Evolutionary conservation across 805 yeast genomes (phyloP).

Genomic region (Candida sphagnicola): DNA sequence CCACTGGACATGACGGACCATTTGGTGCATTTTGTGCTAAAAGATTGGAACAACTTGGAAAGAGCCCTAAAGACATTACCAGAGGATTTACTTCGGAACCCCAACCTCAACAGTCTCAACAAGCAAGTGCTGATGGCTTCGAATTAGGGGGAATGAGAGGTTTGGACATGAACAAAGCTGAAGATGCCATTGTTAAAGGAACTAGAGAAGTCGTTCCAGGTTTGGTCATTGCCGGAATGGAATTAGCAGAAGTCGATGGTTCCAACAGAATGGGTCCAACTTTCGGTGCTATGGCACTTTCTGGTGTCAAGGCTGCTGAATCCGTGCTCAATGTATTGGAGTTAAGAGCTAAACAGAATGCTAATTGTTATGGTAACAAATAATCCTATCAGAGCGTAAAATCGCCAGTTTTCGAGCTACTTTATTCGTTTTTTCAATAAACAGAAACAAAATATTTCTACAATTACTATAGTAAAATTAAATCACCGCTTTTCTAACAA

Average conservation of each 20-base stretch:
- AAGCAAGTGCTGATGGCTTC: constrained; percentile 18
- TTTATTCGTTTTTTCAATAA: too few relatives aligned
- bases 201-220: constrained; percentile 67
- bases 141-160: constrained; percentile 69
- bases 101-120: constrained; percentile 3
- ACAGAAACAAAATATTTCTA: too few relatives aligned
- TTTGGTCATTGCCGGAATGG: constrained; percentile 72
- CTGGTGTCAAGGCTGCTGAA: constrained; percentile 79
- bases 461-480: too few relatives aligned
- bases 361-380: constrained; percentile 5
- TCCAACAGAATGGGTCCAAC: constrained; percentile 84
- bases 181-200: constrained; percentile 68
- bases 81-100: constrained; percentile 31
- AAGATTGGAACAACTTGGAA: constrained; percentile 41
- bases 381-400: neutral
- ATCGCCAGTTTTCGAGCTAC: too few relatives aligned
- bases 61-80: constrained; percentile 36
- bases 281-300: constrained; percentile 75
- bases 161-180: constrained; percentile 73
- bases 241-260: constrained; percentile 72
- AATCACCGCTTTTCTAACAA: too few relatives aligned
- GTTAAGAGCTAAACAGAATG: constrained; percentile 32
- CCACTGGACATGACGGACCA: constrained; percentile 82
- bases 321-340: constrained; percentile 36
- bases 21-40: constrained; percentile 78